Evolutionary conservation across 2,329 filamentous ascomycete species (phyloP), one percentile per base, ranked within the genome.

Genomic region (Metarhizium album): DNA sequence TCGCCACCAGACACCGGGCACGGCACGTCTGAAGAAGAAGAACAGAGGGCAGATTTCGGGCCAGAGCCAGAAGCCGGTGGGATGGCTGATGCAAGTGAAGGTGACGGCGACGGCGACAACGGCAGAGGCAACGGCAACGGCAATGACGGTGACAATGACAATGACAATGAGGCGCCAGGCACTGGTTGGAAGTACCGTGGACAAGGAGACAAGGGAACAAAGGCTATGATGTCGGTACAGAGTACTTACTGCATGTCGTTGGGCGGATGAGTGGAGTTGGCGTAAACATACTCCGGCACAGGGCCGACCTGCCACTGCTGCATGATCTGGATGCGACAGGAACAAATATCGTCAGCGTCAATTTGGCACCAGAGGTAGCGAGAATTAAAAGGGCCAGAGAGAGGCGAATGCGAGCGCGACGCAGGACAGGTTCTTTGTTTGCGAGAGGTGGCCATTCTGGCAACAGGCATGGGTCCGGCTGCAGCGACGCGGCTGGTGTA

Each of bases 211-310:
- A 16, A 43, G 13, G 45, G 45, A 20, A 18, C 16, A 46, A 46
- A 16, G n/a, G 33, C 58, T 53, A 64, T 53, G 63, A 66, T 63
- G 64, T 52, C 42, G 52, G 50, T 71, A n/a, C n/a, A n/a, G n/a
- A n/a, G n/a, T n/a, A 79, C 77, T 79, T 71, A 80, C 76, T 79
- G 75, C 66, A 79, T 75, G 57, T 78, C 74, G 68, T 73, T 75
- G 58, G 72, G 69, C 62, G 74, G 74, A 61, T 76, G 74, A 60
- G 74, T 69, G 66, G 70, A 70, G 67, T 73, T 75, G 64, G 72
- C 68, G 69, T 76, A 78, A 60, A 79, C 72, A 70, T 78, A 78
- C 67, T 78, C 75, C 69, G 76, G 76, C 68, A 80, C 72, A 59
- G 76, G 75, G 69, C 76, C 75, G 66, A 80, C 74, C 67, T 79